Percentiles rank a stretch among this genome's conserved stretches.
Conservation (phyloP, 192 early-diverging fungal genomes). For the Coemansia sp. region DNA sequence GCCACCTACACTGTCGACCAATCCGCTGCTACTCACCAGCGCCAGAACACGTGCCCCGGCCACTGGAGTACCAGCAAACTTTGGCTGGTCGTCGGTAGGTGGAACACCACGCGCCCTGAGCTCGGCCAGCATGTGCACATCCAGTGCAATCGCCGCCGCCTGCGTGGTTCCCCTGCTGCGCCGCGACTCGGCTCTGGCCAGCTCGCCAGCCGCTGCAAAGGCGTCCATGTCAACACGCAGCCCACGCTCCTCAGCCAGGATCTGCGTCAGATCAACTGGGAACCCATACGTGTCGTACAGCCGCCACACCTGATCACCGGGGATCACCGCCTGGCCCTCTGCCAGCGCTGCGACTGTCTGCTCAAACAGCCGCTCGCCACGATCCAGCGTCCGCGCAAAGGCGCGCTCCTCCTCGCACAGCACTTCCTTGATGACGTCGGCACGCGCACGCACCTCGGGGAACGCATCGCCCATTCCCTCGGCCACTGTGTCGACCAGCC, state of each 20-base stretch:
- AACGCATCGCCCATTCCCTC: slow-evolving; percentile 86
- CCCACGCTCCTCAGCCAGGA: slow-evolving; percentile 98
- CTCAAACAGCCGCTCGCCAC: slow-evolving; percentile 93
- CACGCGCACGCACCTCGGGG: slow-evolving; percentile 79
- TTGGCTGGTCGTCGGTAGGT: slow-evolving; percentile 81
- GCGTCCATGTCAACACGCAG: slow-evolving; percentile 79
- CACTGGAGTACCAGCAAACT: slow-evolving; percentile 73
- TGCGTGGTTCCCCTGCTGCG: slow-evolving; percentile 55
- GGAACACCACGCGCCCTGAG: slow-evolving; percentile 75
- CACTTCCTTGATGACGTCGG: slow-evolving; percentile 88
- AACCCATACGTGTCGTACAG: slow-evolving; percentile 99
- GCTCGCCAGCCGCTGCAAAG: slow-evolving; percentile 74
- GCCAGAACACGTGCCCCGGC: slow-evolving; percentile 69
- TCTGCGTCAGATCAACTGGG: slow-evolving; percentile 93
- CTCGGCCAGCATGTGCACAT: slow-evolving; percentile 88
- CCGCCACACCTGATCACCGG: slow-evolving; percentile 92
- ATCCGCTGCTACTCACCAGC: slow-evolving; percentile 56
- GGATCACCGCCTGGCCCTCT: slow-evolving; percentile 57
- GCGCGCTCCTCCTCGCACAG: slow-evolving; percentile 93
- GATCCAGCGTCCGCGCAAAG: slow-evolving; percentile 95
- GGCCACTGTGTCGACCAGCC: slow-evolving; percentile 89
- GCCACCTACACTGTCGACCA: slow-evolving; percentile 9
- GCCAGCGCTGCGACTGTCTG: slow-evolving; percentile 59
- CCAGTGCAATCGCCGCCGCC: slow-evolving; percentile 68
- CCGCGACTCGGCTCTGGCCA: slow-evolving; percentile 73